These are phyloP conservation scores for Endothia cerciana DNA, from an alignment of 2,329 filamentous ascomycete species.

Conservation along the genomic window DNA sequence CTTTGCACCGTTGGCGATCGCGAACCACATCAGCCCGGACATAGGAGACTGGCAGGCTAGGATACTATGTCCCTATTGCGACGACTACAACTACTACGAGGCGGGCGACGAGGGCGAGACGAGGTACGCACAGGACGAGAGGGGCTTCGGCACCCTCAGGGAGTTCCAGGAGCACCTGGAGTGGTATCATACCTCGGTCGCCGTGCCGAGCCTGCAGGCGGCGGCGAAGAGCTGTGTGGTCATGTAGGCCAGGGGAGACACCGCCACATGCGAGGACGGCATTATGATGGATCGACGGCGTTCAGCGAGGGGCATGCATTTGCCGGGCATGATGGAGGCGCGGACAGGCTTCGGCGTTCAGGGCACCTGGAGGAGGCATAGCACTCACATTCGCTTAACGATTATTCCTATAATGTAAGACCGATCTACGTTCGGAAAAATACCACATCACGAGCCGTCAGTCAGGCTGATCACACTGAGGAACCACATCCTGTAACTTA, in stretches of 20 bases:
- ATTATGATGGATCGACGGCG: neutral
- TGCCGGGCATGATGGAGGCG: slow-evolving; percentile 29
- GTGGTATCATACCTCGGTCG: slow-evolving; percentile 55
- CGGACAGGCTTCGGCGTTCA: slow-evolving; percentile 22
- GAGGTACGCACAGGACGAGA: slow-evolving; percentile 51
- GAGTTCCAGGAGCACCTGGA: slow-evolving; percentile 59
- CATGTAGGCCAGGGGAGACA: slow-evolving; percentile 43
- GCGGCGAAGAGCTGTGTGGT: slow-evolving; percentile 47
- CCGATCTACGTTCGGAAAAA: neutral
- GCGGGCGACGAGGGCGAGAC: slow-evolving; percentile 55
- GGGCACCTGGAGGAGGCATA: slow-evolving; percentile 11
- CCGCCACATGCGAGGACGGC: neutral
- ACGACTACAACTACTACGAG: slow-evolving; percentile 54
- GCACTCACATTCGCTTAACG: neutral
- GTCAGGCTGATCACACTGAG: neutral
- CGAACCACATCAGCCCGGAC: slow-evolving; percentile 58
- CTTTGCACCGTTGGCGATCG: slow-evolving; percentile 60
- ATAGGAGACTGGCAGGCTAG: slow-evolving; percentile 56
- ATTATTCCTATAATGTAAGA: neutral
- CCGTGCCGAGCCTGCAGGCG: slow-evolving; percentile 43
- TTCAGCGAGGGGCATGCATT: neutral
- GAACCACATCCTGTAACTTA: neutral
- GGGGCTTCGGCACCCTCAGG: slow-evolving; percentile 52
- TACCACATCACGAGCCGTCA: neutral
- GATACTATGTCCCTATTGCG: slow-evolving; percentile 60